Base-by-base conservation (phyloP, 2,329 filamentous ascomycete species). In the Curvularia eragrostidis region DNA sequence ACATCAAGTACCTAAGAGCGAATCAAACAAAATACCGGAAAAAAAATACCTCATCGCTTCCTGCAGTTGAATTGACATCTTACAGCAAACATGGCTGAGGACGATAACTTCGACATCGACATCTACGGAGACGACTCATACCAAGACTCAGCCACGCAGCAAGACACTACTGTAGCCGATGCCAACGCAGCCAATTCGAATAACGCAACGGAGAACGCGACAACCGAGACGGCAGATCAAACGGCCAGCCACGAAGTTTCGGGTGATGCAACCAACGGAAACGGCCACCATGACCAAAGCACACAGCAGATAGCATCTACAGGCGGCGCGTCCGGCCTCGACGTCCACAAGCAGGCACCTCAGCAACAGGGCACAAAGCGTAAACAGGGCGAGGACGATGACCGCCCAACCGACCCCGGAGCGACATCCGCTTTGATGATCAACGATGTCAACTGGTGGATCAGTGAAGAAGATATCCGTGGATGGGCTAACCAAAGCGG, bases 391-490 rank as follows among this genome's bases (percentile, higher is more conserved):
- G 80, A 75, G 19, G 74, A 80, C 41, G 75, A 81, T 51, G 84
- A 87, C 52, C 80, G 84, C 23, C 81, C 81, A 1, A 73, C 83
- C 5, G 87, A 89, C 58, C 83, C 83, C 1, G 83, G 84, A 61
- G 87, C 87, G 2, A 87, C 85, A 5, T 82, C 87, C 23, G 93
- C 93, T 0, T 79, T 98, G 28, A 87, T 96, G 75, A 86, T 98
- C 52, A 93, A 91, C 2, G 95, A 98, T 48, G 82, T 99, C 9
- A 90, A 91, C 76, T 99, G 95, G 95, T 98, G 94, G 94, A 93
- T 89, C 28, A 77, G 73, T 2, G 95, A 99, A 73, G 95, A 99
- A 72, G 93, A 98, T 68, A 87, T 99, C 55, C 90, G 95, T 52
- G 91, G 90, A 49, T 97, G 93, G 91, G 84, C 90, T 23, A 87